These are phyloP conservation scores for Pichia cabralensis DNA, from an alignment of 805 yeast species.

Conservation along the genomic window DNA sequence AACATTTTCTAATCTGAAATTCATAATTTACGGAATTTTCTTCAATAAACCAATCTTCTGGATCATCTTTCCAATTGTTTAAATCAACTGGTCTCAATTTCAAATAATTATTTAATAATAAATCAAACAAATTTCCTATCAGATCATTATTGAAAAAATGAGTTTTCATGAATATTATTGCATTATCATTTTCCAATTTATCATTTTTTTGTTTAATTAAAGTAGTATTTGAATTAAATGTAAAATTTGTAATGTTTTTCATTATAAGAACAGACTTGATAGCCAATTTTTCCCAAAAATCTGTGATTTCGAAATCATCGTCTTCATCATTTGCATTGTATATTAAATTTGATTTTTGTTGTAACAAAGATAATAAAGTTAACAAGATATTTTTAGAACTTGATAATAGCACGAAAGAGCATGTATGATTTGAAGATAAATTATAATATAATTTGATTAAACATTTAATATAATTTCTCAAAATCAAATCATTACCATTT, in stretches of 20 bases:
- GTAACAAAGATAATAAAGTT: constrained; percentile 49
- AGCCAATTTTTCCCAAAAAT: constrained; percentile 65
- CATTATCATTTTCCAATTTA: constrained; percentile 49
- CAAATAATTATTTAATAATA: constrained; percentile 65
- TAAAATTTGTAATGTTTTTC: constrained; percentile 52
- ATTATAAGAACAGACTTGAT: constrained; percentile 56
- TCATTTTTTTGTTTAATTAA: constrained; percentile 53
- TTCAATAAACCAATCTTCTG: constrained; percentile 89
- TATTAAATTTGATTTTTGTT: constrained; percentile 54
- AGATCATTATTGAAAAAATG: constrained; percentile 51
- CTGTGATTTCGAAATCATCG: constrained; percentile 35
- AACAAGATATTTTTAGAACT: constrained; percentile 51
- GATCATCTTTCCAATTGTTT: constrained; percentile 74
- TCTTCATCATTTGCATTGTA: constrained; percentile 28
- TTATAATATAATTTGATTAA: constrained; percentile 65
- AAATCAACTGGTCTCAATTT: constrained; percentile 65
- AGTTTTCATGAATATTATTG: constrained; percentile 41
- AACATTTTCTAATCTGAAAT: constrained; percentile 75
- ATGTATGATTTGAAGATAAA: constrained; percentile 50
- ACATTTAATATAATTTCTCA: constrained; percentile 67
- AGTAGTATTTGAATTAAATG: constrained; percentile 52
- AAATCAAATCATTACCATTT: constrained; percentile 22
- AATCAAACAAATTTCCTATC: constrained; percentile 49
- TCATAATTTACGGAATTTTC: constrained; percentile 74
- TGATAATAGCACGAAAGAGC: constrained; percentile 62